Evolutionary conservation across 331 rosid genomes (phyloP), one percentile per base, ranked within the genome.

Genomic region (Erythrophleum ivorense): DNA sequence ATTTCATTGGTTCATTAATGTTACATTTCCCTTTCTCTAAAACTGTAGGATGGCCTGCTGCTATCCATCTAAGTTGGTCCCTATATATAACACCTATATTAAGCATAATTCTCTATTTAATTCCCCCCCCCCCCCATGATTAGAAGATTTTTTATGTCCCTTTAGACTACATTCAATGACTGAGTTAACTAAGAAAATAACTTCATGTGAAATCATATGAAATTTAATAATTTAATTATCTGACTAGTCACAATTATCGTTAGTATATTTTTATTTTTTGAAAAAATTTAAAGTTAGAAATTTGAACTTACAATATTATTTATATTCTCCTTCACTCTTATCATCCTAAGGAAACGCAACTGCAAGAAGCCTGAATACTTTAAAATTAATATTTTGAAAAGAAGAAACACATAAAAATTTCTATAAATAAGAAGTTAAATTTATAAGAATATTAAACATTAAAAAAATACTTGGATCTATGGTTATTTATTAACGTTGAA

Each of bases 41-140:
- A 6, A 67, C 34, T 3, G 55, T 68, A 68, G 81, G 66, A 46
- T 57, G 21, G 65, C 52, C 76, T 65, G 19, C 11, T 53, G 71
- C 76, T 54, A 15, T 54, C 64, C 40, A 46, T 19, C 85, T 46
- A 76, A 68, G 85, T 57, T 54, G 79, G 75, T 2, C 8, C 31
- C 71, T 16, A n/a, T 24, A 24, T 24, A 24, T 24, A 1, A 24
- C 29, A 68, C 57, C 58, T 53, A 29, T 41, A 55, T 41, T 18
- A 6, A 2, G 33, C 1, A 14, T 50, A 24, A 38, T 62, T 33
- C 45, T 80, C 50, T 33, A 3, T 33, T 65, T 9, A 48, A 66
- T 50, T 6, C 16, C 55, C 0, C 5, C 7, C n/a, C 38, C 29
- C 29, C 29, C 1, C 29, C 0, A 24, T 24, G 29, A 24, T 24